Evolutionary conservation across 2,329 filamentous ascomycete species (phyloP), one percentile per base, ranked within the genome.

Genomic region (Colletotrichum ledebouriae): DNA sequence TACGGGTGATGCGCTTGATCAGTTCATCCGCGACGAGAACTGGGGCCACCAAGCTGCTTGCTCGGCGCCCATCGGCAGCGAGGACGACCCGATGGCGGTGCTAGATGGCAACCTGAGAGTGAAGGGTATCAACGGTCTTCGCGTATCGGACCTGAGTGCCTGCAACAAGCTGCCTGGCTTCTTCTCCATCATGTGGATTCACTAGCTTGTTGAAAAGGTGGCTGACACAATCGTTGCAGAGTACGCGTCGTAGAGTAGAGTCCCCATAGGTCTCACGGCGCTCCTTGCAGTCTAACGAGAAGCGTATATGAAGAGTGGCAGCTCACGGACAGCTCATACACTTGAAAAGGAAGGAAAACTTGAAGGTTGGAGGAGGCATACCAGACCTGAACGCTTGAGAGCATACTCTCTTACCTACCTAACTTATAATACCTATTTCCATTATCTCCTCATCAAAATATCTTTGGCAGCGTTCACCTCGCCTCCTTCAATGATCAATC

Each of bases 71-170:
- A 90, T 90, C 63, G 87, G 87, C 2, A 77, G 81, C 1, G 84
- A 85, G 29, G 79, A 78, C 13, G 86, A 90, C 72, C 76, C 80
- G 1, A 83, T 83, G 73, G 87, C 86, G 2, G 87, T 89, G 3
- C 74, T 90, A 57, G 86, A 90, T 74, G 81, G 79, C 0, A 79
- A 85, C 57, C 89, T 90, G 74, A 79, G 82, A 9, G 88, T 91
- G 1, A 78, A 84, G 12, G 87, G 87, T 0, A 83, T 88, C 0
- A 75, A 80, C 1, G 84, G 84, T 0, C 74, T 91, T 52, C 79
- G 89, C 29, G 88, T 90, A 3, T 89, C 91, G 0, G 89, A 91
- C 78, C 88, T 87, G 1, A 85, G 82, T 37, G 81, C 86, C 1
- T 90, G 86, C 68, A 85, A 86, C 2, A 79, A 78, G 58, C 85